These are phyloP conservation scores for Pseudonitzschia multistriata DNA, from an alignment of 108 stramenopile species.

Conservation along the genomic window DNA sequence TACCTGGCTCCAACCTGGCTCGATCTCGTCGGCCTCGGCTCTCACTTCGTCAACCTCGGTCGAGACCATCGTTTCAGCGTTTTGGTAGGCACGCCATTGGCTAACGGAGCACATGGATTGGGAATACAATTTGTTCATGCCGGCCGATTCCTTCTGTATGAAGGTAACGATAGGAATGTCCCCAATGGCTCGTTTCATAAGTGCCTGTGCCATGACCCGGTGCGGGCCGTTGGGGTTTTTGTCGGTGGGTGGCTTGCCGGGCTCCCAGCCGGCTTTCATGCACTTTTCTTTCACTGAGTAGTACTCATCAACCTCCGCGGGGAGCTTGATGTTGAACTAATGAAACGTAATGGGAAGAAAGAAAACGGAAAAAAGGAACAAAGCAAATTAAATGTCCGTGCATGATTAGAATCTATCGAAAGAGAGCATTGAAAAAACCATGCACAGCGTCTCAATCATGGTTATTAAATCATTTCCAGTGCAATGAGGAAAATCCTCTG, in stretches of 20 bases:
- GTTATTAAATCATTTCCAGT: no score
- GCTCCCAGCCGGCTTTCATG: conserved; percentile 71
- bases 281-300: conserved; percentile 77
- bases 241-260: conserved; percentile 40
- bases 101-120: conserved; percentile 90
- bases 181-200: conserved; percentile 91
- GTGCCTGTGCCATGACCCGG: conserved; percentile 78
- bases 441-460: no score
- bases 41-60: conserved; percentile 89
- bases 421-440: no score
- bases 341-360: conserved; percentile 6
- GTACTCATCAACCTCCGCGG: conserved; percentile 86
- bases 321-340: conserved; percentile 85
- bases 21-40: conserved; percentile 89
- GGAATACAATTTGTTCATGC: conserved; percentile 88
- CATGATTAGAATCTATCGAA: neutral
- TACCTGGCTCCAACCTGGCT: conserved; percentile 87
- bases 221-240: conserved; percentile 41
- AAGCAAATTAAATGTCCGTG: conserved; percentile 6
- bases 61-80: conserved; percentile 80
- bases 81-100: conserved; percentile 87
- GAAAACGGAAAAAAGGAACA: neutral
- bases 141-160: conserved; percentile 88
- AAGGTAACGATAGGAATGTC: conserved; percentile 88
- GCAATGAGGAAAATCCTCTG: no score